Conservation (phyloP, 2,329 filamentous ascomycete genomes). For the Conoideocrella luteorostrata region DNA sequence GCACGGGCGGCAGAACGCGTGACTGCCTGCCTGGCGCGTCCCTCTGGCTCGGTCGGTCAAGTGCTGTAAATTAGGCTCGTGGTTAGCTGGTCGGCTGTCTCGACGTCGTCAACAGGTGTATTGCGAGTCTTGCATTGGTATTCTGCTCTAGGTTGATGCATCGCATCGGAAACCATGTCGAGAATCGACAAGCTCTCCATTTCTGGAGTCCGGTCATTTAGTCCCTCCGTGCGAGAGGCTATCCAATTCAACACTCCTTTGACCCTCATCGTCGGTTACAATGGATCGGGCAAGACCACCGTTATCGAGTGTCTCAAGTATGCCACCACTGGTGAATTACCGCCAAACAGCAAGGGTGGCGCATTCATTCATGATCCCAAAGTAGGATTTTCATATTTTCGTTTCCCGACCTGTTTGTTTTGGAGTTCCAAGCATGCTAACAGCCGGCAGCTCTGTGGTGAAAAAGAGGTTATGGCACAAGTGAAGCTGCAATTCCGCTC, state of each 20-base stretch:
- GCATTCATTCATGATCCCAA: conserved; percentile 98
- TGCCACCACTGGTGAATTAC: conserved; percentile 88
- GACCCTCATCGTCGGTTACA: conserved; percentile 93
- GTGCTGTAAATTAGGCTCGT: conserved; percentile 1
- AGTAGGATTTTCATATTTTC: conserved; percentile 31
- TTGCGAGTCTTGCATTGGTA: too few species aligned
- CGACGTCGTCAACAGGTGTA: too few species aligned
- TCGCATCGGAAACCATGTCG: conserved; percentile 45
- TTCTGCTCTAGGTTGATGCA: conserved; percentile 9
- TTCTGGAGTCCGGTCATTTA: conserved; percentile 78
- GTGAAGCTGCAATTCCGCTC: conserved; percentile 84
- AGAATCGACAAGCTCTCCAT: conserved; percentile 88
- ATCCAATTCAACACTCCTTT: conserved; percentile 87
- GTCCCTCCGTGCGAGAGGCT: conserved; percentile 64
- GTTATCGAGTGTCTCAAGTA: conserved; percentile 99
- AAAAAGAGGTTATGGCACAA: conserved; percentile 84
- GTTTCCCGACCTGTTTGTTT: not conserved
- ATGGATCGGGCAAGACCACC: conserved; percentile 96
- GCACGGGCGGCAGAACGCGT: conserved; percentile 1
- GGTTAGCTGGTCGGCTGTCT: too few species aligned
- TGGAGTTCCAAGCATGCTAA: conserved; percentile 5
- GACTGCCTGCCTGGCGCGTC: conserved; percentile 5
- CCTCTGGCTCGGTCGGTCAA: not conserved
- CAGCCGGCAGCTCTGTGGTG: conserved; percentile 57
- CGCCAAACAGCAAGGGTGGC: conserved; percentile 82